Percentiles rank a stretch among this genome's conserved stretches.
These are phyloP conservation scores for Vitis hybrid DNA, from an alignment of 177 flowering plant genomes.

Conservation along the genomic window DNA sequence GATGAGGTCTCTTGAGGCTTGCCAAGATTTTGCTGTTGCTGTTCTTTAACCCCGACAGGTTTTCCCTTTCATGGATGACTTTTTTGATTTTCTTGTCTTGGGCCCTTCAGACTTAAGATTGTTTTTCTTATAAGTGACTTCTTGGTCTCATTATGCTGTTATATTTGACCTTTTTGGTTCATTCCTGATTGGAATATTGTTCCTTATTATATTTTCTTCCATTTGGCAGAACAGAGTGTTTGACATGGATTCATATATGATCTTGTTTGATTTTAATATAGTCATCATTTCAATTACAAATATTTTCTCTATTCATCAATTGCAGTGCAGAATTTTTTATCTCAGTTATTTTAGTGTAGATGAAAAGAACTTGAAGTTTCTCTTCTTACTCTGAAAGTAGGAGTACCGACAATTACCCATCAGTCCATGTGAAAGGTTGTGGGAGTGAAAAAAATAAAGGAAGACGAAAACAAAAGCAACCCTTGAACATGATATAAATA, in stretches of 20 bases:
- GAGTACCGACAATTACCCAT: not conserved
- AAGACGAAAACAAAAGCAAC: too few relatives aligned
- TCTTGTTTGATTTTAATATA: not conserved
- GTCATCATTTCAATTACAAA: not conserved
- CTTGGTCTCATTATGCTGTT: not conserved
- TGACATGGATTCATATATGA: too few relatives aligned
- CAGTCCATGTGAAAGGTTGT: not conserved
- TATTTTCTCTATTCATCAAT: too few relatives aligned
- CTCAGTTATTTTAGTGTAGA: too few relatives aligned
- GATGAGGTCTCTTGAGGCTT: slow-evolving; percentile 33
- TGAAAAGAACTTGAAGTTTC: too few relatives aligned
- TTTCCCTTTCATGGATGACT: not conserved
- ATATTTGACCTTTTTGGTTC: not conserved
- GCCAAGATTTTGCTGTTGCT: not conserved
- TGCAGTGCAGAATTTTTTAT: too few relatives aligned
- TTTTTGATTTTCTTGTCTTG: not conserved
- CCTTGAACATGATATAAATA: too few relatives aligned
- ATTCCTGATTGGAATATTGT: not conserved
- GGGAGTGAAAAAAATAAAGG: not conserved
- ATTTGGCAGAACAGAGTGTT: not conserved
- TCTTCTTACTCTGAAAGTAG: too few relatives aligned
- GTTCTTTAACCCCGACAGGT: not conserved
- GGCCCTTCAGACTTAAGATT: not conserved
- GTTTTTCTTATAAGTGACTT: not conserved
- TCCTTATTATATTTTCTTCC: not conserved